Conservation (phyloP, 164 flowering plant species). For the Liriodendron chinense region DNA sequence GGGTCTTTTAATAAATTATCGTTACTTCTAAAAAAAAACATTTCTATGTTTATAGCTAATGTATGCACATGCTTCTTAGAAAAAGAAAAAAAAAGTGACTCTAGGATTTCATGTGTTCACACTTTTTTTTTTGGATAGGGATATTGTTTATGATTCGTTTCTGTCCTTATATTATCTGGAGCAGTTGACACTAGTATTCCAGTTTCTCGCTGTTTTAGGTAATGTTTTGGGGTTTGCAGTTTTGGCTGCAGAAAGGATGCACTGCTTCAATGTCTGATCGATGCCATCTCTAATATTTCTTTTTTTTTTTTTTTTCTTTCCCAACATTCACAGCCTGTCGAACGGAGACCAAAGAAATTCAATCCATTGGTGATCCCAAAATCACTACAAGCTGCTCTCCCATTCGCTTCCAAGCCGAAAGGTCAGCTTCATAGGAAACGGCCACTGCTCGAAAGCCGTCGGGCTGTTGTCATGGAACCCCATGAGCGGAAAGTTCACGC, state of each 20-base stretch:
- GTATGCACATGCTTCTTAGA: no score
- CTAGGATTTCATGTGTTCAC: no score
- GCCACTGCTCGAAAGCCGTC: slow-evolving; percentile 45
- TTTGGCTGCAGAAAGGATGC: neutral
- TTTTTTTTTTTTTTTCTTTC: neutral
- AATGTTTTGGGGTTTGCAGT: neutral
- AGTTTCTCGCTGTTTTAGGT: neutral
- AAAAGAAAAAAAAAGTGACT: no score
- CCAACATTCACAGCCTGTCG: slow-evolving; percentile 58
- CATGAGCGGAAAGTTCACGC: slow-evolving; percentile 53
- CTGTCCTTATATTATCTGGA: neutral
- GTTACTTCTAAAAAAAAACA: no score
- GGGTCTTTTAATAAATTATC: no score
- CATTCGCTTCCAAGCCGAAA: slow-evolving; percentile 91
- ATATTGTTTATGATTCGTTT: neutral
- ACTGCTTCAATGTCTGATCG: neutral
- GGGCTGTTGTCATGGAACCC: slow-evolving; percentile 87
- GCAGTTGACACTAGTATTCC: neutral
- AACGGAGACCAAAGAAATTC: slow-evolving; percentile 83
- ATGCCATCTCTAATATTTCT: neutral
- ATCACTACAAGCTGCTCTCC: slow-evolving; percentile 66
- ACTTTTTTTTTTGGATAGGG: neutral
- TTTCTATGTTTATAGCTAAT: no score
- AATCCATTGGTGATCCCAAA: slow-evolving; percentile 82
- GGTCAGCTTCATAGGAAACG: slow-evolving; percentile 32